These are phyloP conservation scores for Coccomyxa sp. DNA, from an alignment of 139 green algal genomes.

Conservation along the genomic window DNA sequence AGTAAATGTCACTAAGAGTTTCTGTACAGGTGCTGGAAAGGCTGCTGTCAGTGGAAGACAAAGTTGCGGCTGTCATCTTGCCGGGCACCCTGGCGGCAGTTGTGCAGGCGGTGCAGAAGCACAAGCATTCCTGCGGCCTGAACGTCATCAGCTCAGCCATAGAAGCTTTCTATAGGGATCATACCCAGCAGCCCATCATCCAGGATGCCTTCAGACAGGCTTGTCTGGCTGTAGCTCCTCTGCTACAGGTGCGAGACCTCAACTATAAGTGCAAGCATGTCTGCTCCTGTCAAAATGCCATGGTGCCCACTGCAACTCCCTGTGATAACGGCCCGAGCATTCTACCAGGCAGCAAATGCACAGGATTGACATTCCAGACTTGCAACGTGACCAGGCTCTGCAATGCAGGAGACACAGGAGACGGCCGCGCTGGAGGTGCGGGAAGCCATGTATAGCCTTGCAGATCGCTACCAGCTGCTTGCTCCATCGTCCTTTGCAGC, in stretches of 20 bases:
- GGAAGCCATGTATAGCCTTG: background rate
- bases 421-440: background rate
- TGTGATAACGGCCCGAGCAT: background rate
- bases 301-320: background rate
- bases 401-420: background rate
- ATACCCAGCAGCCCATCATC: background rate
- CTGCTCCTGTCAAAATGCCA: background rate
- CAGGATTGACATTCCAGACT: background rate
- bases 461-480: background rate
- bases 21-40: background rate
- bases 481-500: background rate
- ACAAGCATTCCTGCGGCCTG: conserved; percentile 7
- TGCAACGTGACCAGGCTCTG: background rate
- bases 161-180: background rate
- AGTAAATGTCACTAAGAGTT: background rate
- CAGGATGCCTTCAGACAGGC: background rate
- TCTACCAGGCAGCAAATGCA: background rate
- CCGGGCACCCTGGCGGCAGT: background rate
- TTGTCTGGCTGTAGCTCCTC: background rate
- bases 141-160: background rate
- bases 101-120: conserved; percentile 4
- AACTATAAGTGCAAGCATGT: background rate
- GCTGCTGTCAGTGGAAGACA: background rate
- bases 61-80: background rate
- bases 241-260: background rate